These are phyloP conservation scores for rapeseed (Brassica napus) DNA, from an alignment of 345 rosid species.

Conservation along the genomic window DNA sequence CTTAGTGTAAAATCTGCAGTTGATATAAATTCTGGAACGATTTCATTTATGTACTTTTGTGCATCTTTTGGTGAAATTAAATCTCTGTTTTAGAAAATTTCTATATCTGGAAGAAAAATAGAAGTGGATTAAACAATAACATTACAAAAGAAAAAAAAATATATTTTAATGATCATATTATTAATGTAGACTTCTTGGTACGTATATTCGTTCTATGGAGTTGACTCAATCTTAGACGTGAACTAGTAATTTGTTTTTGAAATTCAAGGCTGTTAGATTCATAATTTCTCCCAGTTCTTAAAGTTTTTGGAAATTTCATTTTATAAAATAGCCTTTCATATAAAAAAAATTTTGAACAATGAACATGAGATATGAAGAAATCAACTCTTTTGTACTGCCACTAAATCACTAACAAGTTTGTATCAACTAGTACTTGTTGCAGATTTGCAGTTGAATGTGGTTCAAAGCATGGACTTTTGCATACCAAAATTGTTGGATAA, in stretches of 20 bases:
- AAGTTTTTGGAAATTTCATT: neutral
- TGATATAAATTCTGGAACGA: neutral
- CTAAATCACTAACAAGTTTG: neutral
- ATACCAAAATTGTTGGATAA: neutral
- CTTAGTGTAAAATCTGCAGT: neutral
- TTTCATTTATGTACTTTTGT: neutral
- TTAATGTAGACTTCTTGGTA: neutral
- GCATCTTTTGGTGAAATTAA: neutral
- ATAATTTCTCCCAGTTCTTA: neutral
- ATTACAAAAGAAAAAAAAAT: neutral
- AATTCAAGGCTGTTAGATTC: neutral
- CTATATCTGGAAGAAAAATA: neutral
- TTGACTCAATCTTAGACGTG: constrained; percentile 6
- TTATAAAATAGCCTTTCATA: neutral
- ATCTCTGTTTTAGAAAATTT: neutral
- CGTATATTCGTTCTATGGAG: constrained; percentile 8
- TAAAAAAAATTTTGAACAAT: no score
- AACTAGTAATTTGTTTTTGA: neutral
- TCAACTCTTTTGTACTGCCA: neutral
- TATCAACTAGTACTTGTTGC: neutral
- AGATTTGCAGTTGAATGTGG: neutral
- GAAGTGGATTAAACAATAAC: neutral
- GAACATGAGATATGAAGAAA: neutral
- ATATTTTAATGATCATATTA: neutral
- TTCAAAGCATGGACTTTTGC: neutral